Conservation (phyloP, 2,329 filamentous ascomycete genomes). For the Plenodomus lindquistii region DNA sequence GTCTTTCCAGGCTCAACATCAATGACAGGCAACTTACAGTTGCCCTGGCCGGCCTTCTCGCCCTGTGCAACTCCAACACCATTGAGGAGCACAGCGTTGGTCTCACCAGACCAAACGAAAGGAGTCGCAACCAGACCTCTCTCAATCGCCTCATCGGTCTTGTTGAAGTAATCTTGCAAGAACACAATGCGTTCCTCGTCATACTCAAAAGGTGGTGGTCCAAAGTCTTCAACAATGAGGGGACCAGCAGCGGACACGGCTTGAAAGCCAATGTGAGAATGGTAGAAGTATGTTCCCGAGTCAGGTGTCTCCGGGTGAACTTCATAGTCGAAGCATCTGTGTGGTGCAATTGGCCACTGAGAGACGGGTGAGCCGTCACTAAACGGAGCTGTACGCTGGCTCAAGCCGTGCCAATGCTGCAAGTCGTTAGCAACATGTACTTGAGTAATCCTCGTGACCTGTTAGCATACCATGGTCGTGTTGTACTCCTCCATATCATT, state of each 20-base stretch:
- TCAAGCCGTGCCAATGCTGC: slow-evolving; percentile 70
- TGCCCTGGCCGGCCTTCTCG: slow-evolving; percentile 38
- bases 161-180: slow-evolving; percentile 62
- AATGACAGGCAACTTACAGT: slow-evolving; percentile 56
- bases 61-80: slow-evolving; percentile 54
- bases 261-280: slow-evolving; percentile 68
- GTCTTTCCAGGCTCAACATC: slow-evolving; percentile 63
- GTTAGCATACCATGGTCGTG: slow-evolving; percentile 57
- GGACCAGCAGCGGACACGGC: slow-evolving; percentile 61
- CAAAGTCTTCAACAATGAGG: slow-evolving; percentile 60
- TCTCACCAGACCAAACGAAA: slow-evolving; percentile 64
- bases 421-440: background rate
- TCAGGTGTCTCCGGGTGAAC: slow-evolving; percentile 57
- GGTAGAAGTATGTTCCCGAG: slow-evolving; percentile 69
- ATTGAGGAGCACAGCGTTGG: slow-evolving; percentile 61
- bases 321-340: slow-evolving; percentile 70
- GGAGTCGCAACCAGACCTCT: slow-evolving; percentile 54
- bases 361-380: slow-evolving; percentile 66
- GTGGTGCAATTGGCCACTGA: slow-evolving; percentile 68
- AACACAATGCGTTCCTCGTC: slow-evolving; percentile 63
- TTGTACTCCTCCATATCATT: slow-evolving; percentile 60
- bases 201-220: slow-evolving; percentile 58
- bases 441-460: background rate
- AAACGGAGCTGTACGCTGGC: slow-evolving; percentile 63
- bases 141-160: slow-evolving; percentile 58